Evolutionary conservation across 768 basidiomycete genomes (phyloP).

Genomic region (Boletus pseudo-olivaceus): DNA sequence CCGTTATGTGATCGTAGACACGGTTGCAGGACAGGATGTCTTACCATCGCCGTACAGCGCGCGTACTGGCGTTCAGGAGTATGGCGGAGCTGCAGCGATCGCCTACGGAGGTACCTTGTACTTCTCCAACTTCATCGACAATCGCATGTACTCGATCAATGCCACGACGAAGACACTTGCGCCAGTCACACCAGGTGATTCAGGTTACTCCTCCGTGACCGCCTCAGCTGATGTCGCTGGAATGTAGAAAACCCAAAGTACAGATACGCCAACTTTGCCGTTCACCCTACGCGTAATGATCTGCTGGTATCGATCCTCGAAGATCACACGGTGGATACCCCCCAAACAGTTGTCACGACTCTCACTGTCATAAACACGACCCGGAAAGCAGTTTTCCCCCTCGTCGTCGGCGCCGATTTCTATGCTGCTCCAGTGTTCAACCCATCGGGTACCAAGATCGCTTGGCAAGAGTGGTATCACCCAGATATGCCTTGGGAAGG

Average conservation of each 20-base stretch:
- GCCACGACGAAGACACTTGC: conserved; percentile 29
- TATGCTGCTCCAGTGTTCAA: conserved; percentile 61
- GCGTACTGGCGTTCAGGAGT: conserved; percentile 61
- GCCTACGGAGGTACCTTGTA: conserved; percentile 48
- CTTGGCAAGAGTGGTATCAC: conserved; percentile 67
- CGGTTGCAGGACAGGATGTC: conserved; percentile 44
- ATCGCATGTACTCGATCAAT: conserved; percentile 47
- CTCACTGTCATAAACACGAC: conserved; percentile 54
- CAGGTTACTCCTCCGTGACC: not conserved
- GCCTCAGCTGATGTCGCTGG: not conserved
- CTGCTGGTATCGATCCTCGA: conserved; percentile 64
- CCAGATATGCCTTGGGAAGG: conserved; percentile 76
- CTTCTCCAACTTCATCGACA: conserved; percentile 57
- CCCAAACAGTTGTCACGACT: conserved; percentile 41
- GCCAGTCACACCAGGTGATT: conserved; percentile 61
- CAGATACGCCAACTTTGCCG: conserved; percentile 62
- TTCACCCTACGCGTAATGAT: conserved; percentile 50
- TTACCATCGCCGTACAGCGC: conserved; percentile 54
- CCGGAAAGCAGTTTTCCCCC: conserved; percentile 40
- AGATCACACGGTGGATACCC: conserved; percentile 55
- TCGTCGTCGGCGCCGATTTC: conserved; percentile 66
- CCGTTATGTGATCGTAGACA: conserved; percentile 56
- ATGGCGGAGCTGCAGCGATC: conserved; percentile 62
- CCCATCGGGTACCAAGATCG: conserved; percentile 52
- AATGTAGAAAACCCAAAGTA: conserved; percentile 26